phyloP scores from a whole-genome alignment of 2,329 filamentous ascomycete species.

The Cladosporium sp. region DNA sequence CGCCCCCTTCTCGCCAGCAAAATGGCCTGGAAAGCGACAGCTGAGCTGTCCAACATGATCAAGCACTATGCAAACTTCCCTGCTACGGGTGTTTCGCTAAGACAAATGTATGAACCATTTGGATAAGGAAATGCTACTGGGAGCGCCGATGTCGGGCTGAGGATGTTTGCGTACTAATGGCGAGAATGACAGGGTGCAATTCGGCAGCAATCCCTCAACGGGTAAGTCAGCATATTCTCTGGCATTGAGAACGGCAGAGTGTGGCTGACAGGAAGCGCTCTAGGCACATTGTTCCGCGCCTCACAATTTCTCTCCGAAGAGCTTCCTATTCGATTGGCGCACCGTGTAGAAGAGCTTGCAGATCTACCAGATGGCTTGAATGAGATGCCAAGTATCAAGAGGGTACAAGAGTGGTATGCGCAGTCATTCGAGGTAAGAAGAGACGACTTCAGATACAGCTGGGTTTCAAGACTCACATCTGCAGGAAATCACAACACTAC shows the following conservation, averaged over 20 bases:
- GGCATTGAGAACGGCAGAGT: neutral
- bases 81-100: slow-evolving; percentile 89
- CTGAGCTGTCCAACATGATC: slow-evolving; percentile 94
- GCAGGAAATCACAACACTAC: slow-evolving; percentile 87
- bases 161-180: slow-evolving; percentile 59
- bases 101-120: slow-evolving; percentile 99
- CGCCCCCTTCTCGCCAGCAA: slow-evolving; percentile 6
- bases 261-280: neutral
- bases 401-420: slow-evolving; percentile 97
- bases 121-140: slow-evolving; percentile 27
- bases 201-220: slow-evolving; percentile 88
- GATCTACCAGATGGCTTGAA: slow-evolving; percentile 92
- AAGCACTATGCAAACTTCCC: slow-evolving; percentile 96
- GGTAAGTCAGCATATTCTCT: slow-evolving; percentile 55
- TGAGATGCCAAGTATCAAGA: slow-evolving; percentile 95
- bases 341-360: slow-evolving; percentile 91
- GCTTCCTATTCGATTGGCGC: slow-evolving; percentile 91
- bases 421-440: slow-evolving; percentile 91
- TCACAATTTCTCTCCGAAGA: slow-evolving; percentile 99
- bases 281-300: slow-evolving; percentile 92
- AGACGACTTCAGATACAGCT: slow-evolving; percentile 26
- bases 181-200: slow-evolving; percentile 66
- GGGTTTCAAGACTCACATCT: slow-evolving; percentile 29
- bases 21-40: slow-evolving; percentile 74
- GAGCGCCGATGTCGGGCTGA: slow-evolving; percentile 6